These are phyloP conservation scores for Anthoceros angustus DNA, from an alignment of 225 moss, liverwort and hornwort genomes.

Conservation along the genomic window DNA sequence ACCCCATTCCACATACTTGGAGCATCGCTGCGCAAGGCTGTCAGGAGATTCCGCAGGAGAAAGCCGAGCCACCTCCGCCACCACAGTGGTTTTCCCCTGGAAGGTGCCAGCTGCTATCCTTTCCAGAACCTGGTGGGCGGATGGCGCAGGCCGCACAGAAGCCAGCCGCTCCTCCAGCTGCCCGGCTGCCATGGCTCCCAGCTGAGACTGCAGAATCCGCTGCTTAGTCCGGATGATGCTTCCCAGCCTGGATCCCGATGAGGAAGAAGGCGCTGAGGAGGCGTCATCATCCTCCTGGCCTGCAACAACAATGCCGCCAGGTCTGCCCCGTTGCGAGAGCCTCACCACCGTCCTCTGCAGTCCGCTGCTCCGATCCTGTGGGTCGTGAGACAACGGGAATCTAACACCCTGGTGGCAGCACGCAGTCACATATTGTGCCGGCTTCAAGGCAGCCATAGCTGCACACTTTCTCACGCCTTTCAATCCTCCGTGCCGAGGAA, in stretches of 20 bases:
- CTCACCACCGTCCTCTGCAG: background rate
- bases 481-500: too few relatives aligned
- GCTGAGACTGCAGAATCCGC: constrained; percentile 61
- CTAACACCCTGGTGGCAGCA: too few relatives aligned
- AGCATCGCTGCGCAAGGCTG: constrained; percentile 57
- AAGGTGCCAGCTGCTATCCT: constrained; percentile 49
- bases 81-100: constrained; percentile 55
- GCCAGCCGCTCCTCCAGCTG: constrained; percentile 59
- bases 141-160: constrained; percentile 23
- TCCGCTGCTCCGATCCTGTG: background rate
- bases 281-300: background rate
- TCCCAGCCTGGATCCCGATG: constrained; percentile 21
- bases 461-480: too few relatives aligned
- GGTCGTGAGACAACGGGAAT: too few relatives aligned
- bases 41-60: constrained; percentile 84
- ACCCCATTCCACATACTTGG: constrained; percentile 70
- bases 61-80: constrained; percentile 65
- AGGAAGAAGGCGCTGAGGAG: too few relatives aligned
- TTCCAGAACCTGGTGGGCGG: constrained; percentile 55
- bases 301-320: background rate
- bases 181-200: constrained; percentile 37
- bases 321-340: background rate
- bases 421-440: too few relatives aligned
- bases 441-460: too few relatives aligned
- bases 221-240: constrained; percentile 70